A percentile compares a stretch with the other conserved stretches of the same genome.
These are phyloP conservation scores for Sphaerulina musiva DNA, from an alignment of 2,329 filamentous ascomycete species.

Conservation along the genomic window DNA sequence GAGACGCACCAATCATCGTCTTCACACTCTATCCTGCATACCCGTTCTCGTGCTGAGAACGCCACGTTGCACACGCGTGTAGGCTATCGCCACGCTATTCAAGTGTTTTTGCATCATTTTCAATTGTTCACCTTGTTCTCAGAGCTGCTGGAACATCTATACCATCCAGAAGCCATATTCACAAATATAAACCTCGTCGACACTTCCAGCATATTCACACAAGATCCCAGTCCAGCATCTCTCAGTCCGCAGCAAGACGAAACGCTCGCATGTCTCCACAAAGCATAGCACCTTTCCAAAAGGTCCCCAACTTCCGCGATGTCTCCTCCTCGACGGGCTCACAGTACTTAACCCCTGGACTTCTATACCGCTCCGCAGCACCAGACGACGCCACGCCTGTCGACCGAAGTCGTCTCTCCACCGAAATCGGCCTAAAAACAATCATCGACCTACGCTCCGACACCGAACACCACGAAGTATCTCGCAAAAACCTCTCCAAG, in stretches of 20 bases:
- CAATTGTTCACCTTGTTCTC: no score
- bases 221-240: no score
- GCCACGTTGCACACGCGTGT: no score
- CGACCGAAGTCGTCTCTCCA: slow-evolving; percentile 56
- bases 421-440: slow-evolving; percentile 59
- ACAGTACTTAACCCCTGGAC: slow-evolving; percentile 30
- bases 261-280: not conserved
- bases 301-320: slow-evolving; percentile 70
- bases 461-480: slow-evolving; percentile 42
- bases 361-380: slow-evolving; percentile 28
- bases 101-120: no score
- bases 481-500: slow-evolving; percentile 52
- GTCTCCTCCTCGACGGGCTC: slow-evolving; percentile 57
- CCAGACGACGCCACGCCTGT: slow-evolving; percentile 62
- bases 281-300: slow-evolving; percentile 41
- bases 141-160: no score
- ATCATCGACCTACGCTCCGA: slow-evolving; percentile 75
- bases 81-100: no score
- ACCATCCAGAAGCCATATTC: no score
- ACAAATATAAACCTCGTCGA: no score
- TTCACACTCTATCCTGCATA: no score
- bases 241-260: not conserved
- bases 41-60: no score
- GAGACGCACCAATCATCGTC: no score
- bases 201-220: no score